Evolutionary conservation across 2,329 filamentous ascomycete species (phyloP).

Genomic region (Aspergillus niger): DNA sequence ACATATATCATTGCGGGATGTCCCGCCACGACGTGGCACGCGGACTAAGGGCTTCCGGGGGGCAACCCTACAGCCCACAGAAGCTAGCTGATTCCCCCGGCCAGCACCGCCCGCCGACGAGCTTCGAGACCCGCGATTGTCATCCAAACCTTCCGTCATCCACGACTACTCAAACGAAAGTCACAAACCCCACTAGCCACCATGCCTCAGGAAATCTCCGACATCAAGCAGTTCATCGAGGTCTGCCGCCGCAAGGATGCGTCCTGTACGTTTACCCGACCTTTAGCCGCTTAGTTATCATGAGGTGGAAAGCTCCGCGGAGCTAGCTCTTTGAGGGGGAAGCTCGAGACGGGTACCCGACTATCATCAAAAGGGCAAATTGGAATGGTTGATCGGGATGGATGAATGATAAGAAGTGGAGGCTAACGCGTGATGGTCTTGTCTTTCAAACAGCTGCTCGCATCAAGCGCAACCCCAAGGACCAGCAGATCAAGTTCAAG

Average conservation of each 20-base stretch:
- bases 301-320: slow-evolving; percentile 6
- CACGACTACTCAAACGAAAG: slow-evolving; percentile 15
- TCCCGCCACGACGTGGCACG: slow-evolving; percentile 7
- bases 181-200: slow-evolving; percentile 56
- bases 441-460: slow-evolving; percentile 65
- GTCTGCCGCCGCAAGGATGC: slow-evolving; percentile 99
- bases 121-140: slow-evolving; percentile 25
- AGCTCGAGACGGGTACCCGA: slow-evolving; percentile 4
- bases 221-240: slow-evolving; percentile 99
- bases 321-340: not conserved
- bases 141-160: slow-evolving; percentile 11
- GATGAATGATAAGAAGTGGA: slow-evolving; percentile 2
- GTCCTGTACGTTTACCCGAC: slow-evolving; percentile 73
- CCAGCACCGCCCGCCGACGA: slow-evolving; percentile 17
- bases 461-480: slow-evolving; percentile 94
- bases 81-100: not conserved
- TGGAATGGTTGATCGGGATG: not conserved
- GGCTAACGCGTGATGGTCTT: slow-evolving; percentile 22
- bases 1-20: not conserved
- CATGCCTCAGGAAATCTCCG: slow-evolving; percentile 97
- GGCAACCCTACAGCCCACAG: slow-evolving; percentile 12
- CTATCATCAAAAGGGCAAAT: not conserved
- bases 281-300: slow-evolving; percentile 4
- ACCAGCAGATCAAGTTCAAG: slow-evolving; percentile 99
- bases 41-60: slow-evolving; percentile 7